These are phyloP conservation scores for Suillus brevipes DNA, from an alignment of 768 basidiomycete genomes.

Conservation along the genomic window DNA sequence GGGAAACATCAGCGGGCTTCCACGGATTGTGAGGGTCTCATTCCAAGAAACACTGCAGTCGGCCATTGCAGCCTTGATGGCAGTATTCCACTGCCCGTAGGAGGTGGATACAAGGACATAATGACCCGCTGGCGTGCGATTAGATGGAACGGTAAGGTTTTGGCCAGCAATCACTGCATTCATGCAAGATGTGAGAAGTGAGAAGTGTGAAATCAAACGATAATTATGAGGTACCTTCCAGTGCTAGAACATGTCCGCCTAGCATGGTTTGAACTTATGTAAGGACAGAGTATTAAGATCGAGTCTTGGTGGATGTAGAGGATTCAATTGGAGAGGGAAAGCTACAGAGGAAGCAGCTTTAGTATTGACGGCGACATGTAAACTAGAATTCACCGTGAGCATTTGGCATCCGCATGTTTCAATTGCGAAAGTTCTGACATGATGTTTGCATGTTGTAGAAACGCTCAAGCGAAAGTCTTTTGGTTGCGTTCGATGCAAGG, in stretches of 20 bases:
- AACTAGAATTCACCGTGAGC: neutral
- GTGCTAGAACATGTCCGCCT: neutral
- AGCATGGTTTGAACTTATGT: neutral
- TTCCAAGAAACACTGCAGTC: neutral
- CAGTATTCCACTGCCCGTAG: neutral
- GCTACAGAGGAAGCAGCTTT: neutral
- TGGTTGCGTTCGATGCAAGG: neutral
- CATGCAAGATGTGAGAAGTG: neutral
- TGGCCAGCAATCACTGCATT: neutral
- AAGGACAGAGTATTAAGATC: neutral
- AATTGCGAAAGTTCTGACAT: neutral
- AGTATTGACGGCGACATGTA: neutral
- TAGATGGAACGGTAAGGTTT: neutral
- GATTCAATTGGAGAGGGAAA: neutral
- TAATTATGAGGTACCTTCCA: neutral
- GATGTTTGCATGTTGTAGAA: neutral
- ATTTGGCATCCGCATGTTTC: neutral
- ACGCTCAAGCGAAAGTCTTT: neutral
- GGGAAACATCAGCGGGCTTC: neutral
- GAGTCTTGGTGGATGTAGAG: neutral
- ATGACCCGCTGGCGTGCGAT: neutral
- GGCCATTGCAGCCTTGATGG: neutral
- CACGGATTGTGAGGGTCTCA: neutral
- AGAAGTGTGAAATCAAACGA: neutral
- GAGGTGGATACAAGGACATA: neutral